These are phyloP conservation scores for Penicillium roqueforti DNA, from an alignment of 495 filamentous ascomycete genomes.

Conservation along the genomic window DNA sequence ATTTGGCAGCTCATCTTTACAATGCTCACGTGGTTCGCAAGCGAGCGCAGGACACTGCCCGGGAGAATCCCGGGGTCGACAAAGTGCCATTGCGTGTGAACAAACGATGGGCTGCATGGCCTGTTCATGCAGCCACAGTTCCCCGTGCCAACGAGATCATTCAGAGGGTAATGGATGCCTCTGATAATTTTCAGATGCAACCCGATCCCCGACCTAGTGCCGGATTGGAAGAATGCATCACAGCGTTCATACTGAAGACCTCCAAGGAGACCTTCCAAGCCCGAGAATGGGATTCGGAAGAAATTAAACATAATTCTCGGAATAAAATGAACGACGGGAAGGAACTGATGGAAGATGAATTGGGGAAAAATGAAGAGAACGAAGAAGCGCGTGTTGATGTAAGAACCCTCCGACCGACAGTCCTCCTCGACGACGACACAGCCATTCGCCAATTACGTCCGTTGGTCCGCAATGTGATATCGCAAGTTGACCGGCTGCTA, in stretches of 20 bases:
- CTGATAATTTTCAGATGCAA: constrained; percentile 42
- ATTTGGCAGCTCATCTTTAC: constrained; percentile 73
- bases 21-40: constrained; percentile 62
- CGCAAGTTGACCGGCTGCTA: constrained; percentile 62
- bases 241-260: constrained; percentile 54
- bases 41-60: constrained; percentile 29
- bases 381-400: constrained; percentile 15
- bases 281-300: constrained; percentile 30
- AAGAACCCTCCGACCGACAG: constrained; percentile 31
- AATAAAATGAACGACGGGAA: not conserved
- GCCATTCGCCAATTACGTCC: constrained; percentile 59
- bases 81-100: constrained; percentile 32
- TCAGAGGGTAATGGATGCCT: constrained; percentile 40
- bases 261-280: constrained; percentile 59
- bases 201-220: constrained; percentile 48
- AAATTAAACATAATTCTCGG: not conserved
- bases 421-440: constrained; percentile 60
- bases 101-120: constrained; percentile 75
- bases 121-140: constrained; percentile 55
- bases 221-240: constrained; percentile 62
- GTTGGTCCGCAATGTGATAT: constrained; percentile 58
- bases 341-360: constrained; percentile 1
- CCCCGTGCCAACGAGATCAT: constrained; percentile 52
- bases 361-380: constrained; percentile 11
- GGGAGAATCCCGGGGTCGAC: constrained; percentile 23